Evolutionary conservation across 306 rosid genomes (phyloP), one percentile per base, ranked within the genome.

Genomic region (Dryas alaskensis): DNA sequence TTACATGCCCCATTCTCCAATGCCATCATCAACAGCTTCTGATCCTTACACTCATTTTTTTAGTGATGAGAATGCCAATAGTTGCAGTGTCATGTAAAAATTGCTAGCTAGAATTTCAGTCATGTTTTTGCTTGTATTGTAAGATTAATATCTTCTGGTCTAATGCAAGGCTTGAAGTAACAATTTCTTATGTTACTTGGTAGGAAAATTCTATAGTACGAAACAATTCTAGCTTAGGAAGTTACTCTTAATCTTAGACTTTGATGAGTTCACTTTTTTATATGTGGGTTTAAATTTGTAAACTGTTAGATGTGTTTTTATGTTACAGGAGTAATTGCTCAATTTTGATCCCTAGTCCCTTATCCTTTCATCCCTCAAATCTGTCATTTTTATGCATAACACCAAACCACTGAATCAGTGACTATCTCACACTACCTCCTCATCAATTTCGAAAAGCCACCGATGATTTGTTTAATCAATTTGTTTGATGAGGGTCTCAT

Each of bases 31-130:
- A n/a, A 83, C 81, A 0, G 74, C 70, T 74, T 52, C 76, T 2
- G 97, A 94, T 63, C 88, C 86, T 4, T 86, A 85, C 16, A 80
- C 86, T 0, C 89, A 87, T 78, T 76, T 82, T 27, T 92, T 92
- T 81, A 94, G 89, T 19, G 99, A 94, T 39, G 99, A 94, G 78
- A 90, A 94, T 75, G 79, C 97, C 0, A 86, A 88, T 75, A 87
- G 96, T 67, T 94, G 99, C 84, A 86, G 71, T 68, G 64, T 94
- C 61, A 92, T 94, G 99, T 94, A 86, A 81, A 78, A 25, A 12
- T 1, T 5, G 39, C n/a, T 60, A 51, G 73, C 19, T 40, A 75
- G 84, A 77, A 31, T 73, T 57, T 68, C 67, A 76, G 73, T 84
- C 76, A 78, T 43, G 17, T 62, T 19, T 11, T 19, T 40, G 19